Evolutionary conservation across 805 yeast genomes (phyloP).

Genomic region (Starmerella roubikii): DNA sequence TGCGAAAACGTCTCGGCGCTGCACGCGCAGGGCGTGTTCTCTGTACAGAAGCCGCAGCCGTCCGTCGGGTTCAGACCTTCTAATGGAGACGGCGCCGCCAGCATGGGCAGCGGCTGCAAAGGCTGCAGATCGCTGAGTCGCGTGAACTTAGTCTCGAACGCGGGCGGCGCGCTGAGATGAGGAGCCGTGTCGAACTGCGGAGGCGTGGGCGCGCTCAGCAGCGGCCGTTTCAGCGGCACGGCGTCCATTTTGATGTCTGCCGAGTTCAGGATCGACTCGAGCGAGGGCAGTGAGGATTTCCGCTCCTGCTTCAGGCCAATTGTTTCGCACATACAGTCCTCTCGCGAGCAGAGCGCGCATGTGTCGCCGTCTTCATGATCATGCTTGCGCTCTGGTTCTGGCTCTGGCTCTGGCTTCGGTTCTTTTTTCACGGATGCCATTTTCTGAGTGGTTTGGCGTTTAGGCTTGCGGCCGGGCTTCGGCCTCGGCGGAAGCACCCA

Average conservation of each 20-base stretch:
- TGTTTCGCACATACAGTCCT: constrained; percentile 26
- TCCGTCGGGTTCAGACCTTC: constrained; percentile 17
- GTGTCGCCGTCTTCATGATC: constrained; percentile 14
- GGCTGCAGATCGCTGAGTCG: constrained; percentile 5
- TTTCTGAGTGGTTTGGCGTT: constrained; percentile 53
- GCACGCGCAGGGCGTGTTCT: constrained; percentile 81
- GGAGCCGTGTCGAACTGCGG: no score
- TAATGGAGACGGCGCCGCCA: constrained; percentile 8
- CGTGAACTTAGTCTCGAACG: constrained; percentile 3
- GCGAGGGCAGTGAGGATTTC: constrained; percentile 8
- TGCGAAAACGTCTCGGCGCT: constrained; percentile 23
- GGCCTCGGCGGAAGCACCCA: constrained; percentile 89
- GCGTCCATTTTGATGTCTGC: constrained; percentile 11
- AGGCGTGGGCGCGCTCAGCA: neutral
- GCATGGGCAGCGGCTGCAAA: constrained; percentile 10
- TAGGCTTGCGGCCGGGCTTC: constrained; percentile 61
- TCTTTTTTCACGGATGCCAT: neutral
- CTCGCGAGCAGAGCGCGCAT: constrained; percentile 26
- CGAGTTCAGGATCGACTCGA: constrained; percentile 13
- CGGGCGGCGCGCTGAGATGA: neutral
- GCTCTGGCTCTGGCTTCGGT: neutral
- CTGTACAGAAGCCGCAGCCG: constrained; percentile 84
- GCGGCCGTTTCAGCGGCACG: constrained; percentile 16
- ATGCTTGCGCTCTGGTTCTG: neutral
- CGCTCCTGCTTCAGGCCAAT: constrained; percentile 21